These are phyloP conservation scores for Penicillium coffeae DNA, from an alignment of 495 filamentous ascomycete genomes.

Conservation along the genomic window DNA sequence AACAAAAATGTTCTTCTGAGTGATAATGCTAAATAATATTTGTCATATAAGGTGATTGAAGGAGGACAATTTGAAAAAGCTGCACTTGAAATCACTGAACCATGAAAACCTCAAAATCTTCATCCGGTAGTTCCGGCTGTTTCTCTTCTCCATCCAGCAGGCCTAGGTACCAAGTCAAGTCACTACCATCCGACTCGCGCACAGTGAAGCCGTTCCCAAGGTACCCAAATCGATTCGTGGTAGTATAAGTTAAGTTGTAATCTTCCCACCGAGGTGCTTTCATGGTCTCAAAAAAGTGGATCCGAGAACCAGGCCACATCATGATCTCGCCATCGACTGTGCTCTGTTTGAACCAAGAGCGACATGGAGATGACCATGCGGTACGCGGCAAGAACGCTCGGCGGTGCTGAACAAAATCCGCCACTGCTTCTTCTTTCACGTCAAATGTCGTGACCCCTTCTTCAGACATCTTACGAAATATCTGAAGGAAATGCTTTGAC, in stretches of 20 bases:
- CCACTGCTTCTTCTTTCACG: constrained; percentile 20
- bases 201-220: constrained; percentile 12
- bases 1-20: too few species aligned
- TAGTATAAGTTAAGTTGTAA: constrained; percentile 27
- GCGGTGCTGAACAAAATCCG: constrained; percentile 35
- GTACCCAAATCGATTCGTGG: constrained; percentile 2
- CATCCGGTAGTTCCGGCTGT: constrained; percentile 5
- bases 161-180: constrained; percentile 18
- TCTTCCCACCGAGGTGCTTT: constrained; percentile 46
- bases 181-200: constrained; percentile 14
- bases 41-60: too few species aligned
- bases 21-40: too few species aligned
- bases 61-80: too few species aligned
- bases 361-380: constrained; percentile 38
- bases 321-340: constrained; percentile 10
- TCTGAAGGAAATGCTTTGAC: constrained; percentile 37
- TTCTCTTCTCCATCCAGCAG: constrained; percentile 4
- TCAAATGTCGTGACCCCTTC: constrained; percentile 23
- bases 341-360: constrained; percentile 42
- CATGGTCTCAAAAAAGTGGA: constrained; percentile 52
- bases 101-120: constrained; percentile 9
- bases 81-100: too few species aligned
- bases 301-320: constrained; percentile 29
- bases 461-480: constrained; percentile 28
- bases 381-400: constrained; percentile 33